phyloP scores from a whole-genome alignment of 192 early-diverging fungal genomes.

The Pilaira anomala region DNA sequence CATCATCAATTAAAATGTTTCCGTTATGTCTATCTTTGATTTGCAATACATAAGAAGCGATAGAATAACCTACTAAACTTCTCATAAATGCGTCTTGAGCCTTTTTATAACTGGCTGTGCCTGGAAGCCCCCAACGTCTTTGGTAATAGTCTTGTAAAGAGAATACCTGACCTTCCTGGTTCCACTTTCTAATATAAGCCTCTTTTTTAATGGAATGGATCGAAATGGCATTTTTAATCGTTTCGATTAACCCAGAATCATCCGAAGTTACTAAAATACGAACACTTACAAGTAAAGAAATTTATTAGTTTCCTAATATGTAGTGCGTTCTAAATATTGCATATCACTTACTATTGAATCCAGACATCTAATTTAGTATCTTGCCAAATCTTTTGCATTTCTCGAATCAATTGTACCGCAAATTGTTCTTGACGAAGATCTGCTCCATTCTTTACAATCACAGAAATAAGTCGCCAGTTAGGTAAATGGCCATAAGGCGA shows the following conservation, averaged over 20 bases:
- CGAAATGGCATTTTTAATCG: slow-evolving; percentile 90
- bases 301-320: not conserved
- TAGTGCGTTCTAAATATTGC: not conserved
- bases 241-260: slow-evolving; percentile 91
- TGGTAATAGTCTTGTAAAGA: slow-evolving; percentile 78
- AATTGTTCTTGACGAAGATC: slow-evolving; percentile 97
- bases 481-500: slow-evolving; percentile 85
- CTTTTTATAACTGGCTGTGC: slow-evolving; percentile 67
- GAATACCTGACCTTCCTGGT: slow-evolving; percentile 70
- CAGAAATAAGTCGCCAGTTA: slow-evolving; percentile 85
- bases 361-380: slow-evolving; percentile 75
- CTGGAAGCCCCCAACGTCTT: slow-evolving; percentile 81
- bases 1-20: slow-evolving; percentile 87
- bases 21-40: slow-evolving; percentile 97
- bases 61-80: slow-evolving; percentile 88
- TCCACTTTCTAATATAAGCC: slow-evolving; percentile 74
- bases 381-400: slow-evolving; percentile 93
- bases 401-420: slow-evolving; percentile 88
- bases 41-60: slow-evolving; percentile 89
- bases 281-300: slow-evolving; percentile 44
- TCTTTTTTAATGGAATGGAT: slow-evolving; percentile 98
- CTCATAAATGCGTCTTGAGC: slow-evolving; percentile 95
- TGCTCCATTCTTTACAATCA: slow-evolving; percentile 95
- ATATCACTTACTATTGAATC: slow-evolving; percentile 79
- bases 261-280: slow-evolving; percentile 90